Evolutionary conservation across 2,329 filamentous ascomycete species (phyloP).

Genomic region (Hypoxylon sp.): DNA sequence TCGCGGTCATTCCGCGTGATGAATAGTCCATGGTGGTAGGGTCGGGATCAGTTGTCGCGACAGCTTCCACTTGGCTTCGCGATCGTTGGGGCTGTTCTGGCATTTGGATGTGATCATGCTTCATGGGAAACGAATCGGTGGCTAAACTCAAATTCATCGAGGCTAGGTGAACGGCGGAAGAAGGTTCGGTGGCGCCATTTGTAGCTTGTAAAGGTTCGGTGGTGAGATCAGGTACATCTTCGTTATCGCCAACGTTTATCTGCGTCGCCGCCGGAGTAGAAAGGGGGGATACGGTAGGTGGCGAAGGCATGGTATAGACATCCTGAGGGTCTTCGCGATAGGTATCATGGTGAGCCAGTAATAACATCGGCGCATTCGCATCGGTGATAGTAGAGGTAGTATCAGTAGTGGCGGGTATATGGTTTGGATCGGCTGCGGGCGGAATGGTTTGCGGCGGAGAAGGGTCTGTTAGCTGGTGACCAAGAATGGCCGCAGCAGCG

Average conservation of each 20-base stretch:
- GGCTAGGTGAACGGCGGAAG: conserved; percentile 25
- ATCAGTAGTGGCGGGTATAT: conserved; percentile 11
- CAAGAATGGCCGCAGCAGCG: conserved; percentile 50
- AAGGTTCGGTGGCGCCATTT: conserved; percentile 20
- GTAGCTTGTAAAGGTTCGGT: conserved; percentile 29
- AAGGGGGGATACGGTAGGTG: conserved; percentile 48
- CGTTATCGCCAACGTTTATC: conserved; percentile 43
- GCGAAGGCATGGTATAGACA: conserved; percentile 44
- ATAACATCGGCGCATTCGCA: conserved; percentile 36
- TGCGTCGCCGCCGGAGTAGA: conserved; percentile 48
- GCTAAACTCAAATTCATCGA: conserved; percentile 17
- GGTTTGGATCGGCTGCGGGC: conserved; percentile 9
- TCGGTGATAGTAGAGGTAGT: conserved; percentile 8
- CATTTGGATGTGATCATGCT: conserved; percentile 16
- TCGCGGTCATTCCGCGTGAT: conserved; percentile 34
- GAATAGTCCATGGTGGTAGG: conserved; percentile 38
- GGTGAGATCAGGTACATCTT: conserved; percentile 39
- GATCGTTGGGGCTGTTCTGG: conserved; percentile 21
- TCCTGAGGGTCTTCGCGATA: conserved; percentile 31
- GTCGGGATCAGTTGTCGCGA: conserved; percentile 47
- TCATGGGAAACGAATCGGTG: conserved; percentile 27
- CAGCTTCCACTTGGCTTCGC: conserved; percentile 42
- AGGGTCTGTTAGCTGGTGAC: conserved; percentile 22
- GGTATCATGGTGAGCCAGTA: conserved; percentile 13
- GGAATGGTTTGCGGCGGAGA: conserved; percentile 23